Evolutionary conservation across 2,329 filamentous ascomycete genomes (phyloP), one percentile per base, ranked within the genome.

Genomic region (Simplicillium aogashimaense): DNA sequence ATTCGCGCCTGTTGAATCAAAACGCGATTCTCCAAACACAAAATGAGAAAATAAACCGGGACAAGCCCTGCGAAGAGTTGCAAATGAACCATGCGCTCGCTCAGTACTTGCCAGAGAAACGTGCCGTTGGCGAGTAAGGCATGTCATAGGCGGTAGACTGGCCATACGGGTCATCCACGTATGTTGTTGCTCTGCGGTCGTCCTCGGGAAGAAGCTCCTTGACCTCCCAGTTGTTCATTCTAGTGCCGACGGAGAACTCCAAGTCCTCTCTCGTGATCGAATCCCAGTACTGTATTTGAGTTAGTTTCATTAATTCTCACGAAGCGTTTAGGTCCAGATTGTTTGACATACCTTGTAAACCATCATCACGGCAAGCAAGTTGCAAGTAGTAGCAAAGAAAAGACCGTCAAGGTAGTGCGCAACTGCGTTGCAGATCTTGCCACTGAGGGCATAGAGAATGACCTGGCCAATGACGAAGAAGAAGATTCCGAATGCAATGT

Each of bases 221-320:
- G 57, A 97, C 84, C 58, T 98, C 92, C 92, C 92, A 98, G 61
- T 92, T 95, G 67, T 95, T 94, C 65, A 86, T 84, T 60, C 90
- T 86, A 43, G 87, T 87, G 48, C 90, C 90, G 37, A 98, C 92
- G 3, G 88, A 95, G 64, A 98, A 98, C 60, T 98, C 92, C 49
- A 98, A 81, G 60, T 98, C 92, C 65, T 98, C 92, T 57, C 86
- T 88, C 16, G 92, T 98, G 61, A 98, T 98, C 13, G 89, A 95
- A 58, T 98, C 92, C 92, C 92, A 98, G 70, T 94, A 98, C 88
- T 92, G 51, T 40, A 43, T 43, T 9, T 25, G 17, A 31, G 38
- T 43, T 29, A 40, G 35, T 18, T n/a, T n/a, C n/a, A n/a, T n/a
- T n/a, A n/a, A n/a, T n/a, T n/a, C n/a, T n/a, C n/a, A n/a, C n/a